These are phyloP conservation scores for Puccinia triticina DNA, from an alignment of 1,284 basidiomycete genomes.

Conservation along the genomic window DNA sequence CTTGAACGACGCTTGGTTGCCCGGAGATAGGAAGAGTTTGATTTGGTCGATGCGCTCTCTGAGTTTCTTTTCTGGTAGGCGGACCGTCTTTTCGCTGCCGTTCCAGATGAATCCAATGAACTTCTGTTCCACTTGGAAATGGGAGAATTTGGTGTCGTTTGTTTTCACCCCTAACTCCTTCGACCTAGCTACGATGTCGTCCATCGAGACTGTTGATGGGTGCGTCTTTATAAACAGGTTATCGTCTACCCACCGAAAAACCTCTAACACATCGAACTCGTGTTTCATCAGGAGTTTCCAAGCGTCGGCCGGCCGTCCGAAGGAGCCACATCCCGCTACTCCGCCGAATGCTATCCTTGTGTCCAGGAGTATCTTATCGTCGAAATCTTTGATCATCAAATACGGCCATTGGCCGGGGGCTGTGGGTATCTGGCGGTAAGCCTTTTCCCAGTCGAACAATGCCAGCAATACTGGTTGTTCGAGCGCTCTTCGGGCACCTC, in stretches of 20 bases:
- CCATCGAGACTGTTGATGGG: too few relatives aligned
- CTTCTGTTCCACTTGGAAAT: background rate
- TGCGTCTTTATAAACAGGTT: too few relatives aligned
- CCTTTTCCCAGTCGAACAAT: too few relatives aligned
- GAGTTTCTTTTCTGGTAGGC: background rate
- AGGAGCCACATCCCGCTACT: too few relatives aligned
- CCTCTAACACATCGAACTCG: background rate
- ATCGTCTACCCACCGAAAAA: slow-evolving; percentile 6
- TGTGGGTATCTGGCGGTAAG: too few relatives aligned
- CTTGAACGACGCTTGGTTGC: background rate
- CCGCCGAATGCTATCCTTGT: too few relatives aligned
- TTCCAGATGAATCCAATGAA: slow-evolving; percentile 24
- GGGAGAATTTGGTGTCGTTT: background rate
- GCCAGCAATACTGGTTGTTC: too few relatives aligned
- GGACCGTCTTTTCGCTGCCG: background rate
- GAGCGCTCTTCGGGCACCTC: too few relatives aligned
- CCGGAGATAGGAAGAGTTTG: background rate
- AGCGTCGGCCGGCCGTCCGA: background rate
- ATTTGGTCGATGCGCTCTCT: background rate
- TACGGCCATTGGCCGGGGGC: too few relatives aligned
- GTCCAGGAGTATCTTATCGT: too few relatives aligned
- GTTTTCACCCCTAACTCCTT: background rate
- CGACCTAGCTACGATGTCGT: too few relatives aligned
- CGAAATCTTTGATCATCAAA: background rate
- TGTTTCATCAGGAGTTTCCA: background rate